Evolutionary conservation across 2,329 filamentous ascomycete species (phyloP).

Genomic region (Apiospora malaysiana): DNA sequence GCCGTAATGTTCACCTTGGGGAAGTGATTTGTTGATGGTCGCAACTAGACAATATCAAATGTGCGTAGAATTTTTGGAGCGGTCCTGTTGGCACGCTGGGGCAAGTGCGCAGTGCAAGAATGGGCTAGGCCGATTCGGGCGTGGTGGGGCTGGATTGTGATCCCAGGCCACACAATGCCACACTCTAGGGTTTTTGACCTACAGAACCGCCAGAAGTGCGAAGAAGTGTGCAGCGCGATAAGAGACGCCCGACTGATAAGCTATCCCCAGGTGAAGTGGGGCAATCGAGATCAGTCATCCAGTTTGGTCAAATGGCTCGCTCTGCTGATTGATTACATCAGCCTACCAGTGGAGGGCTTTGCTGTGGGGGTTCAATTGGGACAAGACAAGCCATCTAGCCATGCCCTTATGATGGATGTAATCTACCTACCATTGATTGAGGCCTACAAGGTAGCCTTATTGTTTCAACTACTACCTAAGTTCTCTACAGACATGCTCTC

Average conservation of each 20-base stretch:
- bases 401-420: too few species aligned
- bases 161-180: conserved; percentile 15
- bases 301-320: background rate
- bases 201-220: background rate
- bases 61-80: conserved; percentile 19
- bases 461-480: too few species aligned
- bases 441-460: too few species aligned
- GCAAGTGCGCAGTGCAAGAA: conserved; percentile 15
- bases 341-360: too few species aligned
- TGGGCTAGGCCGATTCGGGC: background rate
- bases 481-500: too few species aligned
- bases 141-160: background rate
- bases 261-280: background rate
- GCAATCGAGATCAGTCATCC: background rate
- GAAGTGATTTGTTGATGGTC: conserved; percentile 20
- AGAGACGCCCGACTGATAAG: background rate
- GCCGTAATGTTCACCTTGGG: conserved; percentile 18
- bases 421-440: too few species aligned
- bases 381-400: too few species aligned
- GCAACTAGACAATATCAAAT: conserved; percentile 19
- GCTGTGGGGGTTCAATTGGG: too few species aligned
- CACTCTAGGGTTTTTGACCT: conserved; percentile 19
- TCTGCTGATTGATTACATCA: background rate
- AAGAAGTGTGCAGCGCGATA: background rate
- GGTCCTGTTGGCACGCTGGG: conserved; percentile 17